These are phyloP conservation scores for Lactifluus volemus DNA, from an alignment of 768 basidiomycete species.

Conservation along the genomic window DNA sequence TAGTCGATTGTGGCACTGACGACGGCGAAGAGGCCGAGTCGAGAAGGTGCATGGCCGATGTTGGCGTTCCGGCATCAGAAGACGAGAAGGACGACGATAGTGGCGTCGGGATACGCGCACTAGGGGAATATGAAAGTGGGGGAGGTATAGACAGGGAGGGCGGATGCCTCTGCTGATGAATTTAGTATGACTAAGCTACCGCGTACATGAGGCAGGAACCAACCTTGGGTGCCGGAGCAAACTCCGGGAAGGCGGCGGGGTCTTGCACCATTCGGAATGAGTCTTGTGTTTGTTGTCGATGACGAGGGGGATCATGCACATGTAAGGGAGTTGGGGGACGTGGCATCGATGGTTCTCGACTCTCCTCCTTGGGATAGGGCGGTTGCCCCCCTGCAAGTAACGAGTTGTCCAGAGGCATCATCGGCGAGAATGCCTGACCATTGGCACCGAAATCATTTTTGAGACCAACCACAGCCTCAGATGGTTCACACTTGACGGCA, in stretches of 20 bases:
- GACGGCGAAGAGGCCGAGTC: not conserved
- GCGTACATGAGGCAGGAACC: slow-evolving; percentile 5
- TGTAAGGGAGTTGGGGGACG: not conserved
- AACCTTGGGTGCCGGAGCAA: slow-evolving; percentile 7
- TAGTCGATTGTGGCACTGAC: not conserved
- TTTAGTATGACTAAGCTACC: slow-evolving; percentile 4
- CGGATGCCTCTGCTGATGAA: slow-evolving; percentile 5
- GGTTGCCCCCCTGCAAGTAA: not conserved
- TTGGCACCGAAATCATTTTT: slow-evolving; percentile 5
- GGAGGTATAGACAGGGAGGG: slow-evolving; percentile 4
- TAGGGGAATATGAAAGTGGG: not conserved
- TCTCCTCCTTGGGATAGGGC: slow-evolving; percentile 7
- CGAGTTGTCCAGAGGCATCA: not conserved
- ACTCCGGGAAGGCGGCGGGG: slow-evolving; percentile 10
- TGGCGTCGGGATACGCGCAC: not conserved
- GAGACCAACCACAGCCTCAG: not conserved
- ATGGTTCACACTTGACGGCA: not conserved
- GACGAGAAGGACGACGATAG: slow-evolving; percentile 10
- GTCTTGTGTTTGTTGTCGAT: not conserved
- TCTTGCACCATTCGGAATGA: slow-evolving; percentile 14
- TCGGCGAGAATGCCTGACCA: slow-evolving; percentile 1
- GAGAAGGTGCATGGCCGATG: slow-evolving; percentile 5
- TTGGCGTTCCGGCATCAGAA: slow-evolving; percentile 10
- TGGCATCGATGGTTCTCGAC: not conserved
- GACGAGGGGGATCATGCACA: not conserved